Base-by-base conservation (phyloP, 805 yeast species). In the Candida maesae region DNA sequence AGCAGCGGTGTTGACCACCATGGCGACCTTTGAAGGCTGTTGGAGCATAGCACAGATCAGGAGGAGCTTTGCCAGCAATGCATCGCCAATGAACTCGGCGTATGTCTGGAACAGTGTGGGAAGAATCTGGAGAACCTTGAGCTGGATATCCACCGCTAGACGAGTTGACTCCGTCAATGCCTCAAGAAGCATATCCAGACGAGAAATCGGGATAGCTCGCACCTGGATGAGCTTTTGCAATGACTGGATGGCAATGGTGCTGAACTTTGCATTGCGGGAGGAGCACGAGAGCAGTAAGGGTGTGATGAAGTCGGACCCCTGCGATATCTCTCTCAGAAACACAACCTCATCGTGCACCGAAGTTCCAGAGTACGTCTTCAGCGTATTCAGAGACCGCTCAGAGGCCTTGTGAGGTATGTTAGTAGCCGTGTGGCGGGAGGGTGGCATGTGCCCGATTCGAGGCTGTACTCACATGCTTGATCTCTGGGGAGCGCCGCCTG, bases 1-100 rank as follows among this genome's bases (percentile, higher is more conserved):
- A 36, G 87, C 80, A 0, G 98, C 96, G 0, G 98, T 86, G 53
- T 89, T 90, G 12, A 78, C 72, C 5, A 93, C 95, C 51, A 86
- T 85, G 0, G 84, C 77, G 5, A 81, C 74, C 51, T 84, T 83
- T 46, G 78, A 83, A 12, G 79, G 72, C 12, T 78, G 66, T 42
- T 86, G 89, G 36, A 93, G 68, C 25, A 78, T 73, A 0, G 93
- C 74, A 56, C 95, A 86, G 2, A 91, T 78, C 17, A 68, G 65
- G 16, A 91, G 63, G 11, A 87, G 61, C 46, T 76, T 76, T 7
- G 80, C 67, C 26, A 89, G 67, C 13, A 75, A 58, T 0, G 66
- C 71, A 14, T 79, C 90, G 16, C 67, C 65, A 29, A 90, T 70
- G 35, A 68, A 66, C 5, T 61, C 56, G 1, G 78, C 68, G 57